These are phyloP conservation scores for Mucor racemosus DNA, from an alignment of 371 early-diverging fungal species.

Conservation along the genomic window DNA sequence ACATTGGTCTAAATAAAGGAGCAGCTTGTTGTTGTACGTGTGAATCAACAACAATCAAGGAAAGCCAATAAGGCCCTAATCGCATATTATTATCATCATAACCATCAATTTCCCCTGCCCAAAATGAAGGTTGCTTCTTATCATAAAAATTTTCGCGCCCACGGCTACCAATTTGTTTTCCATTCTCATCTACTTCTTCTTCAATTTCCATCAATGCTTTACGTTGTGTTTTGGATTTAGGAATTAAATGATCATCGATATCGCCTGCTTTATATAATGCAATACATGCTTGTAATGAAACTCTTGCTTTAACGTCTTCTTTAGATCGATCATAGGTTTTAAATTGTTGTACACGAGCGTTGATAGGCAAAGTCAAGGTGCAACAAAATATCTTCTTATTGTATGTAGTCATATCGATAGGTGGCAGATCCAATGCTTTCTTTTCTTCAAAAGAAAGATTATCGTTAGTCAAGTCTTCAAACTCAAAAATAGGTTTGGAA, in stretches of 20 bases:
- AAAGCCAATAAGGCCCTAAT: conserved; percentile 4
- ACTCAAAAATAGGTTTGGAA: conserved; percentile 8
- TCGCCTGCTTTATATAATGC: conserved; percentile 66
- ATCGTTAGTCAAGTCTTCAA: background rate
- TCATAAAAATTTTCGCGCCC: conserved; percentile 34
- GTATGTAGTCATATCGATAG: background rate
- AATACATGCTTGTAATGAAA: conserved; percentile 72
- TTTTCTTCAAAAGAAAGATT: background rate
- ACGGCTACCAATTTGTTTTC: conserved; percentile 44
- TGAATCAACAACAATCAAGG: conserved; percentile 1
- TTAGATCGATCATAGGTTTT: conserved; percentile 26
- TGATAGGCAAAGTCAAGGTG: conserved; percentile 7
- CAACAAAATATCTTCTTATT: background rate
- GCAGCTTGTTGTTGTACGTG: background rate
- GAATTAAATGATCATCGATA: conserved; percentile 75
- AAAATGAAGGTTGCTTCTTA: conserved; percentile 38
- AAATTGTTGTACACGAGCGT: background rate
- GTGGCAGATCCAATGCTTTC: background rate
- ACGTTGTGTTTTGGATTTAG: conserved; percentile 30
- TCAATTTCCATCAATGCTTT: conserved; percentile 39
- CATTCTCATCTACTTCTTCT: conserved; percentile 38
- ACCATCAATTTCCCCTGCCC: conserved; percentile 18
- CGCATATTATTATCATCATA: background rate
- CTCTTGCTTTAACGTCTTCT: conserved; percentile 67
- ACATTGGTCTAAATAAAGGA: background rate